Base-by-base conservation (phyloP, 2,329 filamentous ascomycete species). In the Clarireedia paspali region DNA sequence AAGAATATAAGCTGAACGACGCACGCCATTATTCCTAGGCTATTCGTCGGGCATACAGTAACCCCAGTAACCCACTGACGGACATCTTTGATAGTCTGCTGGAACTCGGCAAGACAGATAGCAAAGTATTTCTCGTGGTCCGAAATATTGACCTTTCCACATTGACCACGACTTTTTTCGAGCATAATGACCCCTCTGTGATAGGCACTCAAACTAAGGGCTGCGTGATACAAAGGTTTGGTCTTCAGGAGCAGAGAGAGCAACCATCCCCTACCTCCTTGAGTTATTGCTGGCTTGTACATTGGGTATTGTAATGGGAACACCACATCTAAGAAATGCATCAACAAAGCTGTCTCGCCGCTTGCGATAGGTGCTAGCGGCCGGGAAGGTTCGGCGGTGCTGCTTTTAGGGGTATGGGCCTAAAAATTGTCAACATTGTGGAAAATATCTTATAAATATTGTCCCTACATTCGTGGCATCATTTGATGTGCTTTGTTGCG, bases 271-370 rank as follows among this genome's bases (percentile, higher is more conserved):
- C 79, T 75, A 14, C 82, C 82, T n/a, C 80, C 77, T 55, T 79
- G 72, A 3, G 80, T 71, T 5, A 82, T 64, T 2, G 73, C 72
- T 0, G 82, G 82, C 1, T 73, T 74, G 67, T 85, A 85, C 65
- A 84, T 82, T 5, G 83, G 83, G 63, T 82, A 85, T 1, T 85
- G 69, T 60, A 83, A 80, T 1, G 83, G 82, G 59, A 85, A 77
- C 20, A 84, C 73, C 59, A 81, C 77, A 66, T 86, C 82, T 47
- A 85, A 72, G 64, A 84, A 85, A 56, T 81, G 74, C 75, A 82
- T 81, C 56, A 79, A 69, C 45, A 77, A 74, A 63, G 65, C 48
- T n/a, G 59, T 59, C 45, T 68, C 62, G 70, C 27, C 85, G 72
- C 83, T 26, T 20, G 39, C 9, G 42, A 44, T n/a, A 7, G 39